Evolutionary conservation across 192 early-diverging fungal species (phyloP).

Genomic region (Entomortierella chlamydospora): DNA sequence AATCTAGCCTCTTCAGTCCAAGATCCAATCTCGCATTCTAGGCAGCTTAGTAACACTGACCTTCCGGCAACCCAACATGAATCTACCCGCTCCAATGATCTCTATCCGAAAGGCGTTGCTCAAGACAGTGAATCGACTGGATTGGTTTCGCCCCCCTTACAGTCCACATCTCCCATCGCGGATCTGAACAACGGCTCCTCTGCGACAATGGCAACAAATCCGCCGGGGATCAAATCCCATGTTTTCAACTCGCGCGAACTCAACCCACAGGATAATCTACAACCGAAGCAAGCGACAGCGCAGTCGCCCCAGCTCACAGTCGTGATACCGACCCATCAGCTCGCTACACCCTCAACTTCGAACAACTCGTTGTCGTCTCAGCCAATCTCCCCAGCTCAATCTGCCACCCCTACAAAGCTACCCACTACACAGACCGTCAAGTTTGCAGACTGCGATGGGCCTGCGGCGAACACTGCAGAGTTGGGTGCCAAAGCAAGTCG

Average conservation of each 20-base stretch:
- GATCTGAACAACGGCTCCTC: slow-evolving; percentile 31
- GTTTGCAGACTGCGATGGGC: background rate
- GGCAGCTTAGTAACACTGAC: background rate
- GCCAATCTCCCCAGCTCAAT: background rate
- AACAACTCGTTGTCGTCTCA: slow-evolving; percentile 18
- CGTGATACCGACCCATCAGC: background rate
- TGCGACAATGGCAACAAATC: slow-evolving; percentile 30
- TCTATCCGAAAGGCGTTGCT: slow-evolving; percentile 7
- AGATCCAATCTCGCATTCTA: background rate
- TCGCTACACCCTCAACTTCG: slow-evolving; percentile 22
- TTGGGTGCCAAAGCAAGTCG: background rate
- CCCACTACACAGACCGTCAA: background rate
- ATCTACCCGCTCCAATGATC: background rate
- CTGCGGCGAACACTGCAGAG: background rate
- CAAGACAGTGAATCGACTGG: background rate
- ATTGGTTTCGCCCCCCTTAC: background rate
- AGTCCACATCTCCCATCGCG: slow-evolving; percentile 16
- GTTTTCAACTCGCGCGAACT: slow-evolving; percentile 5
- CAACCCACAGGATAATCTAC: slow-evolving; percentile 14
- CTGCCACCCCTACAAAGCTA: background rate
- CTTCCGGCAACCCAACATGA: background rate
- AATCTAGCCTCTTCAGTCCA: background rate
- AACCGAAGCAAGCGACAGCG: background rate
- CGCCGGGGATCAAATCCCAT: slow-evolving; percentile 26
- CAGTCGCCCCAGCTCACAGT: too few relatives aligned